phyloP scores from a whole-genome alignment of 371 early-diverging fungal species.

The Dichotomocladium elegans region DNA sequence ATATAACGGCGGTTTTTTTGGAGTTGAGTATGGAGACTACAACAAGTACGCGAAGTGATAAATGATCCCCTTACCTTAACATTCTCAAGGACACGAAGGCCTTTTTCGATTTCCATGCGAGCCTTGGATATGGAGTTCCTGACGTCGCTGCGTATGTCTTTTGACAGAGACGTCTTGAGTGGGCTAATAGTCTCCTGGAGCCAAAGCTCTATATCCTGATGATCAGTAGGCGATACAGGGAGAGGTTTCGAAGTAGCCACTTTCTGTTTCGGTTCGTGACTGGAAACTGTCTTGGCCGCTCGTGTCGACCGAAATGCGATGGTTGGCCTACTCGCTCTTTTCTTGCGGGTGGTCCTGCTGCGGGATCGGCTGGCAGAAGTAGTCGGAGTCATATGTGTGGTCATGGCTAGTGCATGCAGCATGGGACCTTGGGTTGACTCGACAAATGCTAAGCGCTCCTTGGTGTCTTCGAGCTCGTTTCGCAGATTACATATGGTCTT shows the following conservation, averaged over 20 bases:
- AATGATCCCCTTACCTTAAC: neutral
- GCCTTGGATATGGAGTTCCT: constrained; percentile 49
- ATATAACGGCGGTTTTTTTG: no score
- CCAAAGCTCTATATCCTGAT: constrained; percentile 23
- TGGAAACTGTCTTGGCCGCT: constrained; percentile 16
- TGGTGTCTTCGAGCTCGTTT: constrained; percentile 39
- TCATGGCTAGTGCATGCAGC: constrained; percentile 10
- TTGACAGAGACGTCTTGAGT: constrained; percentile 2
- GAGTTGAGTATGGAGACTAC: no score
- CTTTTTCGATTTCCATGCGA: constrained; percentile 55
- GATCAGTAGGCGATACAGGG: constrained; percentile 1
- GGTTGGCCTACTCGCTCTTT: constrained; percentile 28
- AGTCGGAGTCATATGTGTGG: constrained; percentile 2
- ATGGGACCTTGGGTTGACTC: constrained; percentile 17
- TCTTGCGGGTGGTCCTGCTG: constrained; percentile 7
- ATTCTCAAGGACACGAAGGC: constrained; percentile 40
- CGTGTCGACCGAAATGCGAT: constrained; percentile 30
- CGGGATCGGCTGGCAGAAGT: neutral
- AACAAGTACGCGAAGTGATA: neutral
- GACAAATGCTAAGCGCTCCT: constrained; percentile 23
- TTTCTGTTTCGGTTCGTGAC: neutral
- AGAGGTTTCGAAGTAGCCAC: neutral
- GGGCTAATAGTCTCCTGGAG: constrained; percentile 15
- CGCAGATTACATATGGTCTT: constrained; percentile 47
- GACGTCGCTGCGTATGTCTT: constrained; percentile 28